phyloP scores from a whole-genome alignment of 305 asterid genomes.

The Rubia occidens region DNA sequence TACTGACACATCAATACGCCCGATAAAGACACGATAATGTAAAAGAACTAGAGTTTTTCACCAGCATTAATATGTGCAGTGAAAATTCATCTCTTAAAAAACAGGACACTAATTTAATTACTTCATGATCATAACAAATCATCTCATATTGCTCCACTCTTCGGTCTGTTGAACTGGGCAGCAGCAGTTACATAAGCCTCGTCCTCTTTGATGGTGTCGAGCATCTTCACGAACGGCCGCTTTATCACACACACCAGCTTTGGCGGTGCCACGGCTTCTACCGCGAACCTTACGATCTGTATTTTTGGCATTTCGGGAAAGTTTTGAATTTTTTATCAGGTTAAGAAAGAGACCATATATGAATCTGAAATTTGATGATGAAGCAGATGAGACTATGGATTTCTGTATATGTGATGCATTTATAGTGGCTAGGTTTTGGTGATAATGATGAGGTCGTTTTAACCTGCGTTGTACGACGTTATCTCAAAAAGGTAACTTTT shows the following conservation, averaged over 20 bases:
- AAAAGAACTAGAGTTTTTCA: neutral
- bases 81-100: neutral
- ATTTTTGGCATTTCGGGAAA: neutral
- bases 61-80: neutral
- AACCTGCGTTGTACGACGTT: neutral
- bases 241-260: neutral
- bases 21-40: neutral
- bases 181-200: neutral
- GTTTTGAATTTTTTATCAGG: too few relatives aligned
- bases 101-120: neutral
- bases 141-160: neutral
- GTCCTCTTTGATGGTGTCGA: conserved; percentile 2
- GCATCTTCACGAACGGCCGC: conserved; percentile 2
- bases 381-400: too few relatives aligned
- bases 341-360: neutral
- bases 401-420: neutral
- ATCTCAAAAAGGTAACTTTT: neutral
- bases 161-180: neutral
- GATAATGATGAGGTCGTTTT: neutral
- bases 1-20: neutral
- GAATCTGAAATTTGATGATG: neutral
- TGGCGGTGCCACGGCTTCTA: neutral
- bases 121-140: neutral
- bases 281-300: neutral
- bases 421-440: neutral